Conservation (phyloP, 192 early-diverging fungal genomes). For the Neocallimastix lanati region DNA sequence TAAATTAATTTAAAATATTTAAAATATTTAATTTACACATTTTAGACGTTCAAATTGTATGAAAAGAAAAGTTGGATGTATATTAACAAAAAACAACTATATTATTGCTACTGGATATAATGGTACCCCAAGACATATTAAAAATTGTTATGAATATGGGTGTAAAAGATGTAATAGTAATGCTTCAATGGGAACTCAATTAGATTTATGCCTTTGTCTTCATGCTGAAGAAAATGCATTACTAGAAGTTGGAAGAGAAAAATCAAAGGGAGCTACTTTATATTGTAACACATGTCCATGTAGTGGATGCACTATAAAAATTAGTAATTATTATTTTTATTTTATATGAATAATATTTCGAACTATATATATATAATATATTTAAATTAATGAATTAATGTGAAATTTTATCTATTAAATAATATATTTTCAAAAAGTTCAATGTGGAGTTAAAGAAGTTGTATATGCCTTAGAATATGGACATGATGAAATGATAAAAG, state of each 20-base stretch:
- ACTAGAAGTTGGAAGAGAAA: slow-evolving; percentile 88
- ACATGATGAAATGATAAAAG: slow-evolving; percentile 74
- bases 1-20: too few species aligned
- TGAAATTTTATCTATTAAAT: too few species aligned
- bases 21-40: too few species aligned
- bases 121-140: slow-evolving; percentile 78
- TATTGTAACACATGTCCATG: slow-evolving; percentile 87
- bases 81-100: slow-evolving; percentile 66
- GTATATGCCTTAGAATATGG: slow-evolving; percentile 85
- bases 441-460: slow-evolving; percentile 77
- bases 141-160: slow-evolving; percentile 89
- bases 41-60: slow-evolving; percentile 23
- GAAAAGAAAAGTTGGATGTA: slow-evolving; percentile 93
- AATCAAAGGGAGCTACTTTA: slow-evolving; percentile 47
- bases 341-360: slow-evolving; percentile 2
- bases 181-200: slow-evolving; percentile 47
- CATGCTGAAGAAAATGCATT: slow-evolving; percentile 98
- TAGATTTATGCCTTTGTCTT: slow-evolving; percentile 86
- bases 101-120: slow-evolving; percentile 99
- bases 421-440: slow-evolving; percentile 41
- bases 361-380: too few species aligned
- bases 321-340: background rate
- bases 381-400: too few species aligned
- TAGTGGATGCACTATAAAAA: background rate
- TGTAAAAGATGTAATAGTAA: slow-evolving; percentile 85